Evolutionary conservation across 305 asterid genomes (phyloP), one percentile per base, ranked within the genome.

Genomic region (Fraxinus xanthoxyloides): DNA sequence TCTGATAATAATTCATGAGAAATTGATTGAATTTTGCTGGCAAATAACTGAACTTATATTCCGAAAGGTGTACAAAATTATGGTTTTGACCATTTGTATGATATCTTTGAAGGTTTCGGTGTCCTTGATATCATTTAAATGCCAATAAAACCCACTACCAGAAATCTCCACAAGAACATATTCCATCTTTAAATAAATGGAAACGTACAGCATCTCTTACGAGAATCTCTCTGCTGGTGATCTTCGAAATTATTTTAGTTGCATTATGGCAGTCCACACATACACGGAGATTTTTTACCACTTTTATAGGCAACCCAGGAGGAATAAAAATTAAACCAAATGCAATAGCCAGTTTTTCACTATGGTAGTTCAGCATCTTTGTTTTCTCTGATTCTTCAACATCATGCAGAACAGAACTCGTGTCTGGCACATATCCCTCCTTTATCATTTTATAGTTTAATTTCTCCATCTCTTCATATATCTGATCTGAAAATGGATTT

Each of bases 121-220:
- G 46, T 38, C 30, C 38, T 35, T 24, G 30, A 26, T 61, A 54
- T 24, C 69, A 34, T 72, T 67, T 70, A 36, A 77, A 38, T 38
- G 76, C 32, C 76, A 51, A 73, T 51, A 36, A 43, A 43, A 43
- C 17, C 79, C 72, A 77, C 86, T 87, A 94, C 98, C 99, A 96
- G 84, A 96, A 94, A 87, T 94, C 99, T 83, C 98, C 98, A 87
- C 99, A 96, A 78, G 98, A 96, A 85, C 99, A 96, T 61, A 79
- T 86, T 75, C 98, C 99, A 78, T 91, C 91, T 83, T 93, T 92
- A 83, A 96, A 96, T 79, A 93, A 85, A 91, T 94, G 98, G 85
- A 92, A 96, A 31, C 97, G 87, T 51, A 87, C 93, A 43, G 97
- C 87, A 87, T 96, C 99, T 87, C 99, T 87, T 54, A 94, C 98